These are phyloP conservation scores for Carex sylvatica DNA, from an alignment of 202 grass and related monocot species.

Conservation along the genomic window DNA sequence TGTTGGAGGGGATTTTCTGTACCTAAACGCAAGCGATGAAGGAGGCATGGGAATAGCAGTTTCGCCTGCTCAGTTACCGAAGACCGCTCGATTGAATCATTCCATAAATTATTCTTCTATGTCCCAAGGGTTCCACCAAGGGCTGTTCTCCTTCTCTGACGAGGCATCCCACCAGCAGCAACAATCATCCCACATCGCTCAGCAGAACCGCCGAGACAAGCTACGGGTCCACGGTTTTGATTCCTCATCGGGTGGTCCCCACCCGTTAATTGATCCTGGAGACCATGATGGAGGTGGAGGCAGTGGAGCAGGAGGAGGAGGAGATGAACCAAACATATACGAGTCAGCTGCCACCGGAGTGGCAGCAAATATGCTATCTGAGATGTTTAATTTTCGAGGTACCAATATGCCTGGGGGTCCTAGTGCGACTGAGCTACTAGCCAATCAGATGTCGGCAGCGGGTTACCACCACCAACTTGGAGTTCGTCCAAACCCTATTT, in stretches of 20 bases:
- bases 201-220: constrained; percentile 88
- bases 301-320: constrained; percentile 45
- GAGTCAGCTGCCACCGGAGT: constrained; percentile 56
- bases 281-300: constrained; percentile 44
- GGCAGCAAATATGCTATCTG: constrained; percentile 61
- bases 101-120: constrained; percentile 48
- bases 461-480: constrained; percentile 32
- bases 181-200: constrained; percentile 74
- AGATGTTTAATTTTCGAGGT: constrained; percentile 44
- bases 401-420: constrained; percentile 31
- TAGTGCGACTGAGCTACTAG: constrained; percentile 66
- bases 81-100: neutral
- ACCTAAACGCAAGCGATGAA: constrained; percentile 34
- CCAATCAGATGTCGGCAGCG: constrained; percentile 60
- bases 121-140: constrained; percentile 94
- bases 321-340: constrained; percentile 41
- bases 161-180: constrained; percentile 55
- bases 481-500: constrained; percentile 16
- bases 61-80: constrained; percentile 44
- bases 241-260: constrained; percentile 28
- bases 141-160: constrained; percentile 65
- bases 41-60: constrained; percentile 79
- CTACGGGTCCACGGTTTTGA: constrained; percentile 75
- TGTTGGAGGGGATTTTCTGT: neutral
- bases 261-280: constrained; percentile 50